Conservation (phyloP, 148 eudicot genomes). For the Vaccinium macrocarpon region DNA sequence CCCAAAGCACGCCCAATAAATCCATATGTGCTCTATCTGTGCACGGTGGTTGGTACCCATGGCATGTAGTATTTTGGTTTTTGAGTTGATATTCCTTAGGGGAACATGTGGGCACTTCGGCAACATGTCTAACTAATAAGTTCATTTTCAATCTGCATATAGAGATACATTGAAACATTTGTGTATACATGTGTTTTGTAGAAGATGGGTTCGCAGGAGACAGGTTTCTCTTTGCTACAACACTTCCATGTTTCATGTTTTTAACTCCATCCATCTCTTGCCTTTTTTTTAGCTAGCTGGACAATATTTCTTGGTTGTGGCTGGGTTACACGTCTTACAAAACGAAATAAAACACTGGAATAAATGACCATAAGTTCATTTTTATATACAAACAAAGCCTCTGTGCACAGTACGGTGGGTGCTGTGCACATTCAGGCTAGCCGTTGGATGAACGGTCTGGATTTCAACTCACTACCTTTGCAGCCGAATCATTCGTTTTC, state of each 20-base stretch:
- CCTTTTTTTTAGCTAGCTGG: background rate
- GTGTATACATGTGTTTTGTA: background rate
- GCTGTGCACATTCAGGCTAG: too few relatives aligned
- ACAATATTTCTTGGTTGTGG: background rate
- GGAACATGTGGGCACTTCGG: constrained; percentile 43
- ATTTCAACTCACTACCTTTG: too few relatives aligned
- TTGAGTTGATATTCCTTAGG: constrained; percentile 16
- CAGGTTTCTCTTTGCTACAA: constrained; percentile 15
- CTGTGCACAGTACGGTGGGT: too few relatives aligned
- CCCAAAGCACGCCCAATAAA: too few relatives aligned
- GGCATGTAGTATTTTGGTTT: too few relatives aligned
- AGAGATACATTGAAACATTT: background rate
- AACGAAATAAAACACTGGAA: background rate
- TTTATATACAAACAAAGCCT: too few relatives aligned
- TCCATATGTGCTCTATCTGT: background rate
- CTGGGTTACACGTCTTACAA: background rate
- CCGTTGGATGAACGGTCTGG: too few relatives aligned
- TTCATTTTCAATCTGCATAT: background rate
- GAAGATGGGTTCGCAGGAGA: constrained; percentile 22
- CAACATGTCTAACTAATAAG: constrained; percentile 1
- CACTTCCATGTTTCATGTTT: background rate
- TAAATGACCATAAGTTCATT: background rate
- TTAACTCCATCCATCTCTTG: background rate
- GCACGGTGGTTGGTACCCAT: too few relatives aligned
- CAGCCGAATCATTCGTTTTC: too few relatives aligned